phyloP scores from a whole-genome alignment of 2,329 filamentous ascomycete species.

The Pestalotiopsis sp. region DNA sequence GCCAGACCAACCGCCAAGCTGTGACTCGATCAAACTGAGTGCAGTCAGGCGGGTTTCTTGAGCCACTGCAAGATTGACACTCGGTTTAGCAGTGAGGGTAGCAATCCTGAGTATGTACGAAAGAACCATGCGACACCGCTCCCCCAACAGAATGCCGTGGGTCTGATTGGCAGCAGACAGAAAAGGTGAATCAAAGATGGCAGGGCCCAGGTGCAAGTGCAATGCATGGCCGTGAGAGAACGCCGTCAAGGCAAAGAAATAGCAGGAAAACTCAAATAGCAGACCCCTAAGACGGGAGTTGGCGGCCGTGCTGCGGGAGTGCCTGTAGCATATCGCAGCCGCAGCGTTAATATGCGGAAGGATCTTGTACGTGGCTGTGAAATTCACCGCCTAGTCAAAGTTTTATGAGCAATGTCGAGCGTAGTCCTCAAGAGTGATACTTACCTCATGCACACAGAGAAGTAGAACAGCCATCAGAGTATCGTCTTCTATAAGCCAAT shows the following conservation, averaged over 20 bases:
- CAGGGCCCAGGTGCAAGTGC: background rate
- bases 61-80: too few species aligned
- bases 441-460: constrained; percentile 1
- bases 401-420: background rate
- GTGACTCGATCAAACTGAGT: background rate
- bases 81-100: background rate
- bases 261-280: background rate
- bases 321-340: background rate
- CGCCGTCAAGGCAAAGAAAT: background rate
- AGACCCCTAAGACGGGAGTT: background rate
- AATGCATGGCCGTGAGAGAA: background rate
- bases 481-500: background rate
- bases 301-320: background rate
- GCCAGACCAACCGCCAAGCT: background rate
- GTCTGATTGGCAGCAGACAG: background rate
- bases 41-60: background rate
- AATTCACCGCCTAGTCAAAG: background rate
- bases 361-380: background rate
- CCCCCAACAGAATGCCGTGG: background rate
- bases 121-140: background rate
- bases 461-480: background rate
- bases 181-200: background rate
- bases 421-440: background rate
- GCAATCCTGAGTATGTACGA: background rate
- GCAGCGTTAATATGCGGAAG: background rate